Percentiles rank a stretch among this genome's conserved stretches.
These are phyloP conservation scores for Neoarthrinium moseri DNA, from an alignment of 2,329 filamentous ascomycete genomes.

Conservation along the genomic window DNA sequence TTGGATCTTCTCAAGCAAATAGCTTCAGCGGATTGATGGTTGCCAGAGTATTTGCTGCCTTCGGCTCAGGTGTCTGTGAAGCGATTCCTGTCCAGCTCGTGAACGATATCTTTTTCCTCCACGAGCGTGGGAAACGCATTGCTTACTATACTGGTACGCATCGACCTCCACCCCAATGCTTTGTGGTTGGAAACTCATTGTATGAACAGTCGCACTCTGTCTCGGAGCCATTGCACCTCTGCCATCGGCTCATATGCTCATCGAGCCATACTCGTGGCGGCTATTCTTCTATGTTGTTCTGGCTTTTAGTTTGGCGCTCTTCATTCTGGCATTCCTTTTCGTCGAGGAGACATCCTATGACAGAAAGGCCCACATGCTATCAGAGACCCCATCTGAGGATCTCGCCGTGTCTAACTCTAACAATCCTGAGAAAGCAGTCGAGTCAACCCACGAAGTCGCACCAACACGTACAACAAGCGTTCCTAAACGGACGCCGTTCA, in stretches of 20 bases:
- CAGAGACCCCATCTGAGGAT: slow-evolving; percentile 13
- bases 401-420: slow-evolving; percentile 7
- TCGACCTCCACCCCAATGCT: too few relatives aligned
- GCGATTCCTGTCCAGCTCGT: slow-evolving; percentile 44
- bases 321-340: slow-evolving; percentile 48
- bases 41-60: slow-evolving; percentile 35
- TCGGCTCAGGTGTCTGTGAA: slow-evolving; percentile 42
- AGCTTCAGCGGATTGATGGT: slow-evolving; percentile 36
- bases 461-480: slow-evolving; percentile 3
- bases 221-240: slow-evolving; percentile 55
- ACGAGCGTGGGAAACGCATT: slow-evolving; percentile 50
- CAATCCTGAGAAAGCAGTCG: slow-evolving; percentile 22
- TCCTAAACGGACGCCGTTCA: slow-evolving; percentile 35
- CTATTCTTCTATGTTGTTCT: slow-evolving; percentile 62
- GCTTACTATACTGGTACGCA: slow-evolving; percentile 55
- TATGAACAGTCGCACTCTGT: slow-evolving; percentile 46
- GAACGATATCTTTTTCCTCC: slow-evolving; percentile 45
- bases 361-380: slow-evolving; percentile 18
- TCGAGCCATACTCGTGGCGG: slow-evolving; percentile 55
- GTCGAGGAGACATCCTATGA: slow-evolving; percentile 51
- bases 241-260: slow-evolving; percentile 61
- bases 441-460: slow-evolving; percentile 16
- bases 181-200: background rate
- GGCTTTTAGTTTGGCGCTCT: slow-evolving; percentile 46
- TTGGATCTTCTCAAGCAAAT: slow-evolving; percentile 34